Conservation (phyloP, 176 grass and related monocot species). For the Avena eriantha region DNA sequence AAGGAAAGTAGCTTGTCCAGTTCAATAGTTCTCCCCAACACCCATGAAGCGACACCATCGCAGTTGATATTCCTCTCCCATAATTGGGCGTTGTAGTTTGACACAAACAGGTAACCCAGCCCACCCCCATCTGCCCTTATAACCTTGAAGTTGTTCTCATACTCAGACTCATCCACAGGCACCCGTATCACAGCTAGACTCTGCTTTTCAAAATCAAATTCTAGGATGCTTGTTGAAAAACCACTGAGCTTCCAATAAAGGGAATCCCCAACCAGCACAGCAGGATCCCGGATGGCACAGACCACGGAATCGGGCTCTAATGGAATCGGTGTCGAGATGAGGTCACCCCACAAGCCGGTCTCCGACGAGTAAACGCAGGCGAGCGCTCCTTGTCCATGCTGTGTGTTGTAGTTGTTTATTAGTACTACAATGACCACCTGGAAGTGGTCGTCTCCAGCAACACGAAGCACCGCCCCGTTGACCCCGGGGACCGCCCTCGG, state of each 20-base stretch:
- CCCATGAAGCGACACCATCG: not conserved
- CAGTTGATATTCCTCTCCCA: not conserved
- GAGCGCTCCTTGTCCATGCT: not conserved
- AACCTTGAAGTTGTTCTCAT: not conserved
- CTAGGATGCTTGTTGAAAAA: not conserved
- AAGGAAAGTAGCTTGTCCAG: not conserved
- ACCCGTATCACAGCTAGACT: not conserved
- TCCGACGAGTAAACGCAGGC: not conserved
- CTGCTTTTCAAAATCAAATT: not conserved
- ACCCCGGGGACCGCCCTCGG: not conserved
- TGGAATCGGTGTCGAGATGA: not conserved
- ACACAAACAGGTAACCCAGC: not conserved
- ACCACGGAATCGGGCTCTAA: not conserved
- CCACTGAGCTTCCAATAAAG: not conserved
- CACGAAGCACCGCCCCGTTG: not conserved
- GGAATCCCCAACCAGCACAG: not conserved
- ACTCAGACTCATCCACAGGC: not conserved
- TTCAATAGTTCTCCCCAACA: not conserved
- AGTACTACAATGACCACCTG: not conserved
- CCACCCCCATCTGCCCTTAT: conserved; percentile 6
- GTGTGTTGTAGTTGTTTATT: not conserved
- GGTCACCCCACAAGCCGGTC: not conserved
- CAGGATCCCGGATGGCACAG: too few species aligned
- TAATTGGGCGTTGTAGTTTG: not conserved
- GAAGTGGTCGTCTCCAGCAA: not conserved